These are phyloP conservation scores for Chaetomium globosum DNA, from an alignment of 2,329 filamentous ascomycete species.

Conservation along the genomic window DNA sequence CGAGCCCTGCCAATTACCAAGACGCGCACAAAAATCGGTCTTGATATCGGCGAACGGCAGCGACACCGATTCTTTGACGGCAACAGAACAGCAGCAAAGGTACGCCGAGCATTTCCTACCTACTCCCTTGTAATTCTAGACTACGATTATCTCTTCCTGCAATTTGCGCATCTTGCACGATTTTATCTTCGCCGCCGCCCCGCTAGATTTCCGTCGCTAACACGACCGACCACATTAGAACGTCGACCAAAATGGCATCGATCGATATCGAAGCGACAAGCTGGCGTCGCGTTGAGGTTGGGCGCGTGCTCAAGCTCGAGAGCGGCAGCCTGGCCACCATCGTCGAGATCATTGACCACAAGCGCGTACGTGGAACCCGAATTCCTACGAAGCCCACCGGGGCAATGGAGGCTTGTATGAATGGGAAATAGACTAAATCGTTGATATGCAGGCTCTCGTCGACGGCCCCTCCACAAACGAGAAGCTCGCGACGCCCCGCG, in stretches of 20 bases:
- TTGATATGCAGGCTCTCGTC: constrained; percentile 75
- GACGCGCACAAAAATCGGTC: constrained; percentile 39
- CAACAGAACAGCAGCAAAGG: constrained; percentile 37
- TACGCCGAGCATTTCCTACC: constrained; percentile 31
- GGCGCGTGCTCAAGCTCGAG: constrained; percentile 93
- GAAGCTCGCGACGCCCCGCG: constrained; percentile 80
- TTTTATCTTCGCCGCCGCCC: constrained; percentile 23
- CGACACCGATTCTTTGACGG: constrained; percentile 39
- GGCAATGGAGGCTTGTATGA: constrained; percentile 19
- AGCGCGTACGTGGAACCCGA: constrained; percentile 77
- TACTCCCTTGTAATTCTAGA: constrained; percentile 22
- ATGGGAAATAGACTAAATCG: constrained; percentile 39
- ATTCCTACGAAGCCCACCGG: constrained; percentile 24
- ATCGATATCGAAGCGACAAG: constrained; percentile 78
- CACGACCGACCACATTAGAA: constrained; percentile 55
- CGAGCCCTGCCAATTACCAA: constrained; percentile 39
- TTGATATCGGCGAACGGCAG: constrained; percentile 38
- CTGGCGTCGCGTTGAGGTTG: constrained; percentile 98
- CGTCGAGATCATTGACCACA: constrained; percentile 99
- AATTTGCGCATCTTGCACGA: constrained; percentile 28
- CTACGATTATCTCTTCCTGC: constrained; percentile 25
- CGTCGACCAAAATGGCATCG: constrained; percentile 69
- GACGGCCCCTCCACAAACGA: constrained; percentile 87
- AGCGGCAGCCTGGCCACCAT: constrained; percentile 87
- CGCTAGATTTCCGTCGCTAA: constrained; percentile 32